Evolutionary conservation across 2,329 filamentous ascomycete genomes (phyloP), one percentile per base, ranked within the genome.

Genomic region (Talaromyces marneffei): DNA sequence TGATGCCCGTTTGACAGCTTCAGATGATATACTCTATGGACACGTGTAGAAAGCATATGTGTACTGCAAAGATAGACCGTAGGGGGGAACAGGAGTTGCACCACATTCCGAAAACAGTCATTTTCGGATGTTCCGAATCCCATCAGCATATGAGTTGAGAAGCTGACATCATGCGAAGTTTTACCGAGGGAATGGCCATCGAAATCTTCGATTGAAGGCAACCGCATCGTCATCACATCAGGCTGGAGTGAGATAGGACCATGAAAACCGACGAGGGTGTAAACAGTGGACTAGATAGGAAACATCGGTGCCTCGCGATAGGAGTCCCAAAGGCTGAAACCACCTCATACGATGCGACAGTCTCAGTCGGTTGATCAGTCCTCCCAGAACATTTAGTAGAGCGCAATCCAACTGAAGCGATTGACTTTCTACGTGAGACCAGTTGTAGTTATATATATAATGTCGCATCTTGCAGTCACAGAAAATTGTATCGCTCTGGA

Each of bases 1-100:
- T 68, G 69, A 23, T 66, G 63, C 27, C 73, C 74, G 52, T 78
- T 76, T 2, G 76, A 77, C 18, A 79, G 67, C 18, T 66, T 68
- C 4, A 79, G 61, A 4, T 72, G 64, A 55, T 69, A 72, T 8
- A 76, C 63, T 1, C 70, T 68, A 63, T 78, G 74, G n/a, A 75
- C 60, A 61, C 74, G 73, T 10, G 69, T 71, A 29, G 69, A 63
- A 16, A 73, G 62, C 7, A 61, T 59, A 35, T 65, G 70, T 39
- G 66, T 63, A 57, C 63, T 66, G 57, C 68, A 68, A 42, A 77
- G 64, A 27, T 66, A 63, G 5, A 74, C 67, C 1, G 70, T 67
- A 12, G 68, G 67, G 37, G 73, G 68, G 37, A 74, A 75, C 31
- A 75, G 63, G 16, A 66, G 67, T 16, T 70, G 69, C 12, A 75